Base-by-base conservation (phyloP, 352 stramenopile genomes). In the Pythium diclinum region DNA sequence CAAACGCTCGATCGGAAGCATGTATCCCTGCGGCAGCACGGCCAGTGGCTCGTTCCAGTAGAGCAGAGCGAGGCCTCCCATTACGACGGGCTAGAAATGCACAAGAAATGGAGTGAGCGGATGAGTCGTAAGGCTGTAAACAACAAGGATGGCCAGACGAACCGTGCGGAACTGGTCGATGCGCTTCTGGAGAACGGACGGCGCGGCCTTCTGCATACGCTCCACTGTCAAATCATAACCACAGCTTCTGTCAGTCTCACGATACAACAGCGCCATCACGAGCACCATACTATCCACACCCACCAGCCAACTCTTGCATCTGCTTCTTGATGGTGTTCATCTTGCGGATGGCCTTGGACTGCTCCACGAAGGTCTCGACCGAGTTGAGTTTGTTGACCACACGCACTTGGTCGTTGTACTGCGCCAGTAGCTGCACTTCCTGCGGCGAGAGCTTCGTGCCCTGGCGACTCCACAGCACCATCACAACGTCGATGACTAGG, bases 321-420 rank as follows among this genome's bases (percentile, higher is more conserved):
- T 92, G 67, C 68, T 92, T 93, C 73, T 95, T 92, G 57, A 93
- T 59, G 17, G 74, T 64, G 66, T 95, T 95, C 86, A 95, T 93
- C 71, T 87, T 82, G 56, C 86, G 84, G 34, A 86, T 89, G 23
- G 85, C 79, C 71, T 93, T 95, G 60, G 86, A 88, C 66, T 95
- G 86, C 67, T 92, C 86, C 52, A 95, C 86, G 56, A 95, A 95
- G 63, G 83, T 95, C 71, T 95, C 83, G 61, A 95, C 84, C 63
- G 84, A 92, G 73, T 92, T 93, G 58, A 95, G 83, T 58, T 79
- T 77, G 63, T 92, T 91, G 21, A 92, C 85, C 42, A 94, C 72
- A 30, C 72, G 74, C 61, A 94, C 81, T 63, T 94, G 85, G 40
- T 78, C 77, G 55, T 94, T 94, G 72, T 92, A 94, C 59, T 84